phyloP scores from a whole-genome alignment of 139 green algal genomes.

The Chlorella sp. region DNA sequence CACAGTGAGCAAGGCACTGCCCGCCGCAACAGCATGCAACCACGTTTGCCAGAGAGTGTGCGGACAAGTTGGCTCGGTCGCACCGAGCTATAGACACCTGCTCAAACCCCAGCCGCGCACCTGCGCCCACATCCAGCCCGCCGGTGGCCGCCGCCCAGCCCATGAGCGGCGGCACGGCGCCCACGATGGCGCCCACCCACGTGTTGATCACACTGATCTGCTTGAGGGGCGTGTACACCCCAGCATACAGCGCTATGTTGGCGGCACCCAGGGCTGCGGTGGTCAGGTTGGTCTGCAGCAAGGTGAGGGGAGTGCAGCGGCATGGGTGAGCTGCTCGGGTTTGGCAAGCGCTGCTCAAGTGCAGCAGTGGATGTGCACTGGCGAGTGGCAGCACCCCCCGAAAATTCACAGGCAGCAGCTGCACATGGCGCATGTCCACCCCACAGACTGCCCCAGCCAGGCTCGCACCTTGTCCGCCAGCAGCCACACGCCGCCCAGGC shows the following conservation, averaged over 20 bases:
- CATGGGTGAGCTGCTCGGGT: no score
- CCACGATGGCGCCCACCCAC: slow-evolving; percentile 98
- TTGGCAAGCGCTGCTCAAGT: no score
- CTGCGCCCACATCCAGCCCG: slow-evolving; percentile 59
- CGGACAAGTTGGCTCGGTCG: no score
- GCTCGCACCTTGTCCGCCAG: slow-evolving; percentile 72
- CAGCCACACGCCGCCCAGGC: slow-evolving; percentile 73
- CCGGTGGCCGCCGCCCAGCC: slow-evolving; percentile 91
- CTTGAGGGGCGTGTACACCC: slow-evolving; percentile 98
- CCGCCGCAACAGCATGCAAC: background rate
- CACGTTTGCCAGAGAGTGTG: no score
- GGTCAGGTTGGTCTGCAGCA: slow-evolving; percentile 81
- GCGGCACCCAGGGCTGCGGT: slow-evolving; percentile 87
- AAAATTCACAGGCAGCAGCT: no score
- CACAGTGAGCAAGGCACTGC: background rate
- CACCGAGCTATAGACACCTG: no score
- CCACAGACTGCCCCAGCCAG: background rate
- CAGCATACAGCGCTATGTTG: slow-evolving; percentile 97
- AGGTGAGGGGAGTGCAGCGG: background rate
- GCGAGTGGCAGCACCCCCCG: no score
- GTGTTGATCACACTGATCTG: slow-evolving; percentile 89
- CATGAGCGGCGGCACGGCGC: slow-evolving; percentile 98
- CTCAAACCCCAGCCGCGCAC: background rate
- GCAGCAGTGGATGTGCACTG: background rate
- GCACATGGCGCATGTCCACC: no score